These are phyloP conservation scores for Metschnikowia bowlesiae DNA, from an alignment of 805 yeast genomes.

Conservation along the genomic window DNA sequence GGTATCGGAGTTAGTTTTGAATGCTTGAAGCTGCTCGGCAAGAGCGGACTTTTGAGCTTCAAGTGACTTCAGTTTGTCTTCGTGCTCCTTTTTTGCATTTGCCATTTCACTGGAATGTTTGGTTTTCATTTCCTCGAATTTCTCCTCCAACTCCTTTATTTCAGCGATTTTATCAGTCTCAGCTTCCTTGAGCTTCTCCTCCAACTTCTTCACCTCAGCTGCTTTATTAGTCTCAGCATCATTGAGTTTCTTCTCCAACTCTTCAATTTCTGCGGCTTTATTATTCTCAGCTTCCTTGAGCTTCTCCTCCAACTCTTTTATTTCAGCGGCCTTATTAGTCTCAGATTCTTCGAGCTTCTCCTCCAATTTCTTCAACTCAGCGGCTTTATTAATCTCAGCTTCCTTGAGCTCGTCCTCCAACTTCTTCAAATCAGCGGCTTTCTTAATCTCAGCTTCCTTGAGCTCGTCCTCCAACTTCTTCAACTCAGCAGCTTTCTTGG, in stretches of 20 bases:
- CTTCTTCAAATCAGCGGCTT: constrained; percentile 1
- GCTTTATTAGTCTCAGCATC: background rate
- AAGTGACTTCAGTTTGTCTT: background rate
- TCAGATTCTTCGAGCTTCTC: background rate
- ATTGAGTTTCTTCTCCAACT: background rate
- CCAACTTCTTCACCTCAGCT: background rate
- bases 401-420: constrained; percentile 4
- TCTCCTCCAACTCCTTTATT: background rate
- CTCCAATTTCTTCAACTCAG: constrained; percentile 4
- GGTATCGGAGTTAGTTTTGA: background rate
- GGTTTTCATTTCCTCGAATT: background rate
- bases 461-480: background rate
- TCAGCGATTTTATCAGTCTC: background rate
- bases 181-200: background rate
- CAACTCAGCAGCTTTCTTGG: background rate
- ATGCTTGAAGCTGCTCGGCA: background rate
- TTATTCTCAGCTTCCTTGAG: background rate
- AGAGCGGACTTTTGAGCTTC: constrained; percentile 1
- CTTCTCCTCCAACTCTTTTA: background rate
- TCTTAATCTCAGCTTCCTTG: background rate
- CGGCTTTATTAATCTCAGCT: background rate
- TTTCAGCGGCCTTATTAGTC: background rate
- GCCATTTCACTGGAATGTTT: background rate
- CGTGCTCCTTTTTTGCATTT: too few species aligned
- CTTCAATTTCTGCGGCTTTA: background rate